Evolutionary conservation across 2,329 filamentous ascomycete species (phyloP), one percentile per base, ranked within the genome.

Genomic region (Neofusicoccum kwambonambiense): DNA sequence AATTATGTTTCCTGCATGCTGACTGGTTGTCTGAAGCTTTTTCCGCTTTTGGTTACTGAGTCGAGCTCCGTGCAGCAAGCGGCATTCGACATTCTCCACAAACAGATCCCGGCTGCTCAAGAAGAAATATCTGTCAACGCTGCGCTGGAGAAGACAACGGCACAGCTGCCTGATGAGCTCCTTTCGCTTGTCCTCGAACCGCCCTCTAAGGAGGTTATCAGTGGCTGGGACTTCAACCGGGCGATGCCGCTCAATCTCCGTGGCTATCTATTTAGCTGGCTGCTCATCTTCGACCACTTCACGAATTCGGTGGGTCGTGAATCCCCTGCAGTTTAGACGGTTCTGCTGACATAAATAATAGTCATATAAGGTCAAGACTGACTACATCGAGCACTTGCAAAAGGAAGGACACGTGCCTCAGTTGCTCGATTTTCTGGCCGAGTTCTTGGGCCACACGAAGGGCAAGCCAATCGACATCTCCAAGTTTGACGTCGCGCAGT

Each of bases 241-340:
- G 80, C 74, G 39, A 90, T 93, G 70, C 92, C 92, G 11, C 80
- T 87, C 0, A 74, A 85, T 0, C 82, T 97, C 54, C 87, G 92
- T 61, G 87, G 89, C 9, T 99, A 97, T 72, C 83, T 99, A 2
- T 82, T 97, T 34, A 90, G 92, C 11, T 99, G 95, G 95, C 87
- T 91, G 68, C 82, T 98, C 1, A 84, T 97, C 0, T 98, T 96
- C 73, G 92, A 96, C 70, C 89, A 94, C 50, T 96, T 94, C 73
- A 81, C 83, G 17, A 87, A 88, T 19, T 88, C 93, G 12, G 83
- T 84, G 80, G 71, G 78, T 67, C 19, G 65, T 41, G 11, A 17
- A 15, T 17, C 6, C 12, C 5, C 56, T 11, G 22, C 51, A 52
- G n/a, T 8, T 45, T 19, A n/a, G 13, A 35, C 15, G 6, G 42